A percentile compares a stretch with the other conserved stretches of the same genome.
phyloP scores from a whole-genome alignment of 2,329 filamentous ascomycete genomes.

The Calonectria pseudoreteaudii region DNA sequence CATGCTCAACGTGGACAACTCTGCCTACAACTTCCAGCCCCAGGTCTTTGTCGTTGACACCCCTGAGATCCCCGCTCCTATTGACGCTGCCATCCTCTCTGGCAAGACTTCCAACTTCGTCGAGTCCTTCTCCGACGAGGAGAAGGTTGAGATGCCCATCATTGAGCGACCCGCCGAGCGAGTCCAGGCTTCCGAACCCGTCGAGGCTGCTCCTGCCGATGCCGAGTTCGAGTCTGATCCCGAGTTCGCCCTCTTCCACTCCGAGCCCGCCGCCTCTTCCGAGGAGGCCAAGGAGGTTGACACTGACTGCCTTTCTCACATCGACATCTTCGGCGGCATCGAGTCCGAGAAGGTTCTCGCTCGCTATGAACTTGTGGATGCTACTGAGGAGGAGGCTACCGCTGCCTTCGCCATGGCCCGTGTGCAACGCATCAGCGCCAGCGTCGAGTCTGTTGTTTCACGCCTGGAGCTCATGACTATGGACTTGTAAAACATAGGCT shows the following conservation, averaged over 20 bases:
- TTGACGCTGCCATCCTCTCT: conserved; percentile 73
- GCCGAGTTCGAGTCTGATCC: conserved; percentile 73
- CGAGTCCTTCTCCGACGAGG: conserved; percentile 59
- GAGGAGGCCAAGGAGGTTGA: conserved; percentile 54
- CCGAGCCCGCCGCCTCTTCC: conserved; percentile 46
- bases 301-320: conserved; percentile 53
- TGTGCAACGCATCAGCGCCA: conserved; percentile 61
- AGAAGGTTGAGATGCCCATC: conserved; percentile 68
- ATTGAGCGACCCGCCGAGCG: conserved; percentile 61
- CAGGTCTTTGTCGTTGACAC: conserved; percentile 83
- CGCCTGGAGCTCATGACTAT: conserved; percentile 53
- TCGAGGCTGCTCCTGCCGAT: conserved; percentile 52
- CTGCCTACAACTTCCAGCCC: conserved; percentile 72
- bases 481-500: conserved; percentile 43
- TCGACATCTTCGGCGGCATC: conserved; percentile 65
- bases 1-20: conserved; percentile 71
- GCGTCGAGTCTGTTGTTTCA: conserved; percentile 49
- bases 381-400: conserved; percentile 59
- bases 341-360: conserved; percentile 73
- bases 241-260: conserved; percentile 70
- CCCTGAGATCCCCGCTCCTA: conserved; percentile 70
- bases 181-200: conserved; percentile 43
- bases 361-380: conserved; percentile 74
- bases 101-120: conserved; percentile 75
- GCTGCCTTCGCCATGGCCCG: conserved; percentile 60